Evolutionary conservation across 75 land plant genomes (phyloP), one percentile per base, ranked within the genome.

Genomic region (Adiantum capillusveneris): DNA sequence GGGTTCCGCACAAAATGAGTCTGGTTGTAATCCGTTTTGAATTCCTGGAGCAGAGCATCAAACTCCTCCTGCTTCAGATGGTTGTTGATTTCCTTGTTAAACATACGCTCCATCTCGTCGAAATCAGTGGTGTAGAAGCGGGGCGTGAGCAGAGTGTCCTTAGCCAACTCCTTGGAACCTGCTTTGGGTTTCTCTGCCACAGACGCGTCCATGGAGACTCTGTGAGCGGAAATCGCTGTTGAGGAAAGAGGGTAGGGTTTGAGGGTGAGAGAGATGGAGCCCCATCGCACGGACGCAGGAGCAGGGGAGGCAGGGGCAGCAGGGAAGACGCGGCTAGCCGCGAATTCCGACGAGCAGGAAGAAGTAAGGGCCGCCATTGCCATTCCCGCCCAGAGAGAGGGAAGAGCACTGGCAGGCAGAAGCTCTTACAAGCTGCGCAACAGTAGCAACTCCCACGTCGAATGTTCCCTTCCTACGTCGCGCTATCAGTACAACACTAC

Each of bases 121-220:
- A 93, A 93, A 29, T 88, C 95, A 0, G 98, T 93, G 50, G 98
- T 93, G 87, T 93, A 93, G 66, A 93, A 93, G 58, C 98, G 74
- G n/a, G 98, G 98, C 7, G 90, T 72, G 42, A 88, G 74, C 13
- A 93, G 82, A 27, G 98, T 68, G 65, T 87, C 88, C 48, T 87
- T 75, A 29, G 81, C 72, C 22, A 55, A 67, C 31, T 71, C 57
- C 59, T 84, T 87, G 58, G 57, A 58, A 2, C 63, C 72, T 55
- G 80, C 80, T 77, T 78, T 86, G 55, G 68, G 58, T 60, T 66
- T 58, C 29, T 46, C 53, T 3, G 22, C 50, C 37, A 34, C 37
- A 34, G 37, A 34, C 2, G 50, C 50, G 3, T 46, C 50, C 50
- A 46, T 46, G 50, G 50, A 46, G 17, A 46, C 50, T 46, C 50